Conservation (phyloP, 768 basidiomycete genomes). For the Russula lepida region DNA sequence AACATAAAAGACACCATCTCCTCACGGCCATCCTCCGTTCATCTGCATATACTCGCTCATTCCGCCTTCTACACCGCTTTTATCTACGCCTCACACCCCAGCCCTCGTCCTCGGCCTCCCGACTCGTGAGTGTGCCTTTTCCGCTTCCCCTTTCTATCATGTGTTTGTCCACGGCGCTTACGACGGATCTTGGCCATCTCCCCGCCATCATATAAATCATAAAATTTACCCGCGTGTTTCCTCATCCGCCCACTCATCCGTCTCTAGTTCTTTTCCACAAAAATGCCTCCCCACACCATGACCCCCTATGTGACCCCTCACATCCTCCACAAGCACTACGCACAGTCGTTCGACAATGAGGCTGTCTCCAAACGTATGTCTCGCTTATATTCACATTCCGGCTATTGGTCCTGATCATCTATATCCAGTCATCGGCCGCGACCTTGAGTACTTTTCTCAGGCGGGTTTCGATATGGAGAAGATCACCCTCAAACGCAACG, state of each 20-base stretch:
- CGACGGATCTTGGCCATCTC: conserved; percentile 10
- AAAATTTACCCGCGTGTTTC: conserved; percentile 1
- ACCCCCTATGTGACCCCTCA: conserved; percentile 85
- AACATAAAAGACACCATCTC: conserved; percentile 7
- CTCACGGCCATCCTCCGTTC: neutral
- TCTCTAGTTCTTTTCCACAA: conserved; percentile 22
- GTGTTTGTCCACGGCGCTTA: neutral
- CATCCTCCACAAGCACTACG: conserved; percentile 82
- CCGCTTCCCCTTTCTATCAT: neutral
- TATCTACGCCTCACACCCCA: neutral
- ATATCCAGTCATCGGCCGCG: conserved; percentile 72
- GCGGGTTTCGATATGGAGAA: conserved; percentile 99
- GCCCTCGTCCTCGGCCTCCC: neutral
- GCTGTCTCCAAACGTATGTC: conserved; percentile 48
- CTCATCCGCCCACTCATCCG: neutral
- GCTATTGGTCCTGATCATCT: conserved; percentile 14
- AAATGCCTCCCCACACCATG: conserved; percentile 60
- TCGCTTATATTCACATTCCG: neutral
- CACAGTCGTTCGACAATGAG: conserved; percentile 64
- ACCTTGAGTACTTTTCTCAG: conserved; percentile 95
- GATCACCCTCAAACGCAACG: conserved; percentile 93
- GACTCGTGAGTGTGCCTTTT: conserved; percentile 2
- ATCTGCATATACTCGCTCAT: neutral
- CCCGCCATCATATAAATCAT: neutral
- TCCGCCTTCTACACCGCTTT: neutral